Evolutionary conservation across 2,329 filamentous ascomycete genomes (phyloP).

Genomic region (Exutisphaerella laricina): DNA sequence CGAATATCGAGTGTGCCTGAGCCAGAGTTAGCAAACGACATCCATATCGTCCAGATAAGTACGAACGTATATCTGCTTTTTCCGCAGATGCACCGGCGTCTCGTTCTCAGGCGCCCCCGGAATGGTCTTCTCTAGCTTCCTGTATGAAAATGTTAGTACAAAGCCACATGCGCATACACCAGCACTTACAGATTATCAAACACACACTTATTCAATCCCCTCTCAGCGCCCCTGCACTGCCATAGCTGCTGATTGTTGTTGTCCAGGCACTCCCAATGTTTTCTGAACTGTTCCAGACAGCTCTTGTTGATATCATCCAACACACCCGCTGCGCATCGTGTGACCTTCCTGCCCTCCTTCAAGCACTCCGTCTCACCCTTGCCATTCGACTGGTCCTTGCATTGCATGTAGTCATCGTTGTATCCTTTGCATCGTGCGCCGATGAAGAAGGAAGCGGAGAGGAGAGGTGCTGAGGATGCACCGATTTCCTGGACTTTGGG

Average conservation of each 20-base stretch:
- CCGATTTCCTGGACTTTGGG: constrained; percentile 92
- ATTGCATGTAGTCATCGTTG: constrained; percentile 99
- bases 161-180: no score
- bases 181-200: constrained; percentile 82
- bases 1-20: constrained; percentile 12
- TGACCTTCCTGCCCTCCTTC: constrained; percentile 94
- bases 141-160: no score
- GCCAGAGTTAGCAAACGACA: neutral
- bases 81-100: constrained; percentile 45
- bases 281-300: constrained; percentile 84
- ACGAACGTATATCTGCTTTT: constrained; percentile 38
- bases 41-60: neutral
- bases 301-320: constrained; percentile 94
- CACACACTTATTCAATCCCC: constrained; percentile 89
- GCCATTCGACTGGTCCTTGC: constrained; percentile 91
- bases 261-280: constrained; percentile 93
- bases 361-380: constrained; percentile 89
- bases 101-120: constrained; percentile 47
- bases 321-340: constrained; percentile 93
- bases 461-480: constrained; percentile 82
- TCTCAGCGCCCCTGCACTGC: constrained; percentile 85
- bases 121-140: constrained; percentile 50
- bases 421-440: constrained; percentile 89
- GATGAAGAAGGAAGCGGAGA: constrained; percentile 94
- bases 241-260: constrained; percentile 97